Base-by-base conservation (phyloP, 2,329 filamentous ascomycete genomes). In the Arachnomyces sp. region DNA sequence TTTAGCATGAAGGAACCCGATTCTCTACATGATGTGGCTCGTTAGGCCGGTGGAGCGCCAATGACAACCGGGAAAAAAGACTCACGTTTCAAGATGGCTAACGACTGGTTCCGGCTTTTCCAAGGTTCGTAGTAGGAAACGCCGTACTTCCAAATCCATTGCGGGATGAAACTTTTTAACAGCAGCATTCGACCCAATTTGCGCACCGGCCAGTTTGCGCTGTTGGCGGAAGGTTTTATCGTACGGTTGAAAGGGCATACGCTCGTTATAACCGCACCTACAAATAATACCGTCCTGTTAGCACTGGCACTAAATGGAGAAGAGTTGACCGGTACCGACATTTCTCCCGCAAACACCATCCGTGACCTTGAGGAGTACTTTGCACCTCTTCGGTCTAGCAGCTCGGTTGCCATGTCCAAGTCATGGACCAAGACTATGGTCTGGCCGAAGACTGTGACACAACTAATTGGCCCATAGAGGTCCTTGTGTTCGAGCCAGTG, bases 401-500 rank as follows among this genome's bases (percentile, higher is more conserved):
- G 42, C 4, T 62, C 53, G 15, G 53, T 36, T 2, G 55, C 57
- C 1, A 49, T 30, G 21, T 50, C 43, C 4, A 39, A 40, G 34
- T 62, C 57, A 34, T 63, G 57, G 30, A 65, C 36, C 28, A 63
- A 49, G 21, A 63, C 45, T 6, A 63, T 46, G 0, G 53, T 57
- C 42, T 46, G 52, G 5, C 59, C 60, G 6, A 63, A 34, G 1
- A 61, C 52, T 4, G 47, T 56, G 12, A 65, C 42, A 3, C 59
- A 63, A 46, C 52, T 59, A 14, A 64, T 57, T 0, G 56, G 56
- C 2, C 56, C 61, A 45, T 65, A 62, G 3, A 53, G 36, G 6
- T 67, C 57, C 40, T 67, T 68, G 46, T 63, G 60, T 34, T 65
- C 55, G 0, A 61, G 38, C 65, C 64, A 69, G 37, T 69, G 60